These are phyloP conservation scores for Penium margaritaceum DNA, from an alignment of 139 green algal genomes.

Conservation along the genomic window DNA sequence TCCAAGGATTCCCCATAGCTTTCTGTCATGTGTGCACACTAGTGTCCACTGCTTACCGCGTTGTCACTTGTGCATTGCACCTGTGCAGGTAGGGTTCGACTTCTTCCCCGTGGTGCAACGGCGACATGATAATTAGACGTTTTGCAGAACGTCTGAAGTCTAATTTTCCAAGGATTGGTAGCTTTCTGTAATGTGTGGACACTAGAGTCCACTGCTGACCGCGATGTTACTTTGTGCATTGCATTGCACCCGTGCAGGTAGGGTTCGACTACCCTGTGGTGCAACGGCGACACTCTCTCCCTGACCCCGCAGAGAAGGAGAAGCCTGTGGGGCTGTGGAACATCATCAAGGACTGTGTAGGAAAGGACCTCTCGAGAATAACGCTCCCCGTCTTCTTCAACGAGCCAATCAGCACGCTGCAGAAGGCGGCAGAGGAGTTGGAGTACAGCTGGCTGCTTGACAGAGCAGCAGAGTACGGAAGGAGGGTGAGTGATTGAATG, in stretches of 20 bases:
- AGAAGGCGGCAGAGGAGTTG: constrained; percentile 73
- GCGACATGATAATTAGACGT: no score
- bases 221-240: no score
- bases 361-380: constrained; percentile 52
- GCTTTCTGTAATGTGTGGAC: no score
- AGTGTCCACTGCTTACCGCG: no score
- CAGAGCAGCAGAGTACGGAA: constrained; percentile 34
- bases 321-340: constrained; percentile 73
- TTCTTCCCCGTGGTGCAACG: constrained; percentile 10
- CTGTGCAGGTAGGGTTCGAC: not conserved
- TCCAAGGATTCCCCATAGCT: no score
- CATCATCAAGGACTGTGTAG: constrained; percentile 71
- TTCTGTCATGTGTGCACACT: no score
- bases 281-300: constrained; percentile 9
- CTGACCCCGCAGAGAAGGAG: constrained; percentile 59
- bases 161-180: no score
- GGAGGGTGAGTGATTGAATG: constrained; percentile 31
- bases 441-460: constrained; percentile 77
- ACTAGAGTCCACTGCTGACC: no score
- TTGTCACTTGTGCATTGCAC: no score
- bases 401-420: constrained; percentile 76
- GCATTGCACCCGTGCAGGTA: not conserved
- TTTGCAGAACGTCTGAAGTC: no score
- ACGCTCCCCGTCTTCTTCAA: constrained; percentile 93
- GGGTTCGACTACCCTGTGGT: constrained; percentile 15